Evolutionary conservation across 495 filamentous ascomycete genomes (phyloP).

Genomic region (Xylaria sp.): DNA sequence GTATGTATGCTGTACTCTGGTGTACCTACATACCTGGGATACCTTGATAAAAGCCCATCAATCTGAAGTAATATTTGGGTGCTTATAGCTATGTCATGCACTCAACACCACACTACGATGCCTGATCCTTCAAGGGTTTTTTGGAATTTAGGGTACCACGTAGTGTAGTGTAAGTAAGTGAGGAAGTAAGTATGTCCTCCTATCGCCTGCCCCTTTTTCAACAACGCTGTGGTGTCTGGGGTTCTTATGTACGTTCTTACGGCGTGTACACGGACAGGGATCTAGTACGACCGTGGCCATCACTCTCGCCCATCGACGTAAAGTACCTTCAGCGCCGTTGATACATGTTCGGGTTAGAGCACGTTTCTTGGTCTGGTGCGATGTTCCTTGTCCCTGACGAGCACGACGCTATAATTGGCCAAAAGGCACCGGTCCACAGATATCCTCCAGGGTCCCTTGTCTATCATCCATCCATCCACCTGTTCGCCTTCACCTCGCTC

Average conservation of each 20-base stretch:
- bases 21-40: neutral
- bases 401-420: slow-evolving; percentile 2
- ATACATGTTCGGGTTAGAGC: slow-evolving; percentile 19
- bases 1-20: neutral
- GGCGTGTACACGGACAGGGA: slow-evolving; percentile 25
- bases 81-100: slow-evolving; percentile 5
- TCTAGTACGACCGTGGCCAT: neutral
- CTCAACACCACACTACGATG: slow-evolving; percentile 7
- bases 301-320: neutral
- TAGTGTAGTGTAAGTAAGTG: no score
- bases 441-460: slow-evolving; percentile 19
- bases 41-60: neutral
- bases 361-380: slow-evolving; percentile 19
- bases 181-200: no score
- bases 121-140: slow-evolving; percentile 9
- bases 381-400: slow-evolving; percentile 19
- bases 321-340: neutral
- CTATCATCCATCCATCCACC: slow-evolving; percentile 3
- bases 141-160: no score
- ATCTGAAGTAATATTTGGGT: slow-evolving; percentile 7
- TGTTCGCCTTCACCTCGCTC: slow-evolving; percentile 23
- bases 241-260: neutral
- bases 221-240: neutral
- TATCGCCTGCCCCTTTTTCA: slow-evolving; percentile 18
- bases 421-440: slow-evolving; percentile 1